A percentile compares a stretch with the other conserved stretches of the same genome.
phyloP scores from a whole-genome alignment of 1,284 basidiomycete genomes.

The Trametes polyzona region DNA sequence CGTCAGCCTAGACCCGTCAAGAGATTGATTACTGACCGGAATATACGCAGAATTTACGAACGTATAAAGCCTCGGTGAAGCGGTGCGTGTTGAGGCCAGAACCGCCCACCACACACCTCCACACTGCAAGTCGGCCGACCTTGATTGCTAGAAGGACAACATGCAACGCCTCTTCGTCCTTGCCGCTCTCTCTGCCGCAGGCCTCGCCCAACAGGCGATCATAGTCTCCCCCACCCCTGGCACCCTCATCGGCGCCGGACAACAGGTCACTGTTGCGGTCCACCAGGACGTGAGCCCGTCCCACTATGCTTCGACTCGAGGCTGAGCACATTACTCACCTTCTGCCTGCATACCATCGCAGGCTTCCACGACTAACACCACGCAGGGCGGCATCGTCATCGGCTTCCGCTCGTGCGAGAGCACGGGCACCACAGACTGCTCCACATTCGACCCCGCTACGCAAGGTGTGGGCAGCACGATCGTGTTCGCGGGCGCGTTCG shows the following conservation, averaged over 20 bases:
- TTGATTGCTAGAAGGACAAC: too few relatives aligned
- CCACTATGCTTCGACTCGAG: too few relatives aligned
- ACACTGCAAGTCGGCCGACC: too few relatives aligned
- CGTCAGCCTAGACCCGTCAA: too few relatives aligned
- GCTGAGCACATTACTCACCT: too few relatives aligned
- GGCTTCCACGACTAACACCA: conserved; percentile 9
- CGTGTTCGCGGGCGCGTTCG: conserved; percentile 24
- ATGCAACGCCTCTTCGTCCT: conserved; percentile 21
- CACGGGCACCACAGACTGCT: too few relatives aligned
- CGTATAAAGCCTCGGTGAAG: too few relatives aligned
- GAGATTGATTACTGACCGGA: too few relatives aligned
- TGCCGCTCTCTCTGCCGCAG: conserved; percentile 16
- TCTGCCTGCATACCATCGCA: too few relatives aligned
- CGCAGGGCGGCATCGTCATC: conserved; percentile 22
- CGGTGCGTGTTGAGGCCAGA: too few relatives aligned
- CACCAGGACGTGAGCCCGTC: conserved; percentile 21
- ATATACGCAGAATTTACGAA: too few relatives aligned
- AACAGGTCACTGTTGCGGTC: conserved; percentile 13
- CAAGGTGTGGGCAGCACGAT: conserved; percentile 24
- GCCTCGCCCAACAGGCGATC: conserved; percentile 19
- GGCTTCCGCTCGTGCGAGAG: conserved; percentile 19
- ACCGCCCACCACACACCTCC: too few relatives aligned
- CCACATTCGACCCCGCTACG: conserved; percentile 13
- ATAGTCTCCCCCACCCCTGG: conserved; percentile 16
- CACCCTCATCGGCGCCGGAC: conserved; percentile 10